Evolutionary conservation across 176 grass and related monocot genomes (phyloP).

Genomic region (Rhynchospora pubera): DNA sequence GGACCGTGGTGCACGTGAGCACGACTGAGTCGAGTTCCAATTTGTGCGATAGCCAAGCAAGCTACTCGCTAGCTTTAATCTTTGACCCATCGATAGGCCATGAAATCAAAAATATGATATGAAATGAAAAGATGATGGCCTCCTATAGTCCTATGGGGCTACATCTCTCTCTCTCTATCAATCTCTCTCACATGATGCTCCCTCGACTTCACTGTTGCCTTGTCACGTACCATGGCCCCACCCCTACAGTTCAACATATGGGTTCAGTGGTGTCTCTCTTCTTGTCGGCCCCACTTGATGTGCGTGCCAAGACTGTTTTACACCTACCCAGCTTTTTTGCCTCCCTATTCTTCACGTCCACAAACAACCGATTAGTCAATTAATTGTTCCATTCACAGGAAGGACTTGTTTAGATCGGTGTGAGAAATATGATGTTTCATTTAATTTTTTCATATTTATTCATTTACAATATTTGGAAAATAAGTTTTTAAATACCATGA

Average conservation of each 20-base stretch:
- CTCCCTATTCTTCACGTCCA: background rate
- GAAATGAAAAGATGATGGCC: background rate
- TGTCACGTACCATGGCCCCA: background rate
- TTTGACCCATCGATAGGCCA: slow-evolving; percentile 1
- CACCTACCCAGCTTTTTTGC: background rate
- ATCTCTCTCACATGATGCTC: slow-evolving; percentile 17
- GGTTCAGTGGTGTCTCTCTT: background rate
- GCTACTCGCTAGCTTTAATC: slow-evolving; percentile 5
- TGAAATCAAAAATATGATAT: background rate
- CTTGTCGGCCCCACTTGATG: background rate
- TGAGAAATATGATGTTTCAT: no score
- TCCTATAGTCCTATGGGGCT: background rate
- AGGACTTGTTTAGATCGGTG: no score
- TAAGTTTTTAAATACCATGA: no score
- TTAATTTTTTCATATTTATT: no score
- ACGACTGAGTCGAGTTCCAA: background rate
- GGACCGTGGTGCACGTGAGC: background rate
- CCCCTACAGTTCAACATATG: background rate
- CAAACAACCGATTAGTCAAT: no score
- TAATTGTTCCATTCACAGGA: no score
- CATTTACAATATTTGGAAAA: no score
- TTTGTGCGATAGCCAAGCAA: background rate
- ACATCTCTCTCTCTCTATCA: background rate
- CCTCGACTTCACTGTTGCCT: background rate
- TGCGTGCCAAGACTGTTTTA: background rate